Evolutionary conservation across 148 eudicot species (phyloP), one percentile per base, ranked within the genome.

Genomic region (Chenopodium suecicum): DNA sequence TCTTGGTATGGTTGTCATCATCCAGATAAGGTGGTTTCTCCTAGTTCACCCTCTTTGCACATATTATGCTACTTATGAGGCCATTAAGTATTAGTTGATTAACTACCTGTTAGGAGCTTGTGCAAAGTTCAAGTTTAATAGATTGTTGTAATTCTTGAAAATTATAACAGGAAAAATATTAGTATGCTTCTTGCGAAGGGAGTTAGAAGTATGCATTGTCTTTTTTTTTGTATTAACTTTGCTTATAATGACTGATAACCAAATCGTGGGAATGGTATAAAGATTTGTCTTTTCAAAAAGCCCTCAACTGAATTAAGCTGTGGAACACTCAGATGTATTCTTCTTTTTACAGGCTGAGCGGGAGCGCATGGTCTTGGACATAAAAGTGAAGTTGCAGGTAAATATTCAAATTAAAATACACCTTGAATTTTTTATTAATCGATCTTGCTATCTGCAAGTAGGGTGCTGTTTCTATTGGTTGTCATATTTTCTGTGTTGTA

Each of bases 321-420:
- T 58, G 17, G 31, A 25, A 10, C 13, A 44, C 70, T 48, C 68
- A 12, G 64, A 12, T 67, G 34, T 75, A 63, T 81, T 82, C n/a
- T 74, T 77, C 81, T 77, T 78, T 82, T 83, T 82, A 68, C 90
- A 95, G 98, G 99, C 97, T 46, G 99, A 96, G 85, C 87, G 98
- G 78, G 98, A 94, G 77, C 97, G 98, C 85, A 96, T 96, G 98
- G 98, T 96, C 78, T 87, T 94, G 82, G 99, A 94, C 89, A 96
- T 96, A 64, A 74, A 96, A 92, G 99, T 96, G 81, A 96, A 96
- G 92, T 85, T 96, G 83, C 99, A 96, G 98, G 98, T 95, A 81
- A 82, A 66, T 41, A 69, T 17, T 74, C 19, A n/a, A 10, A 73
- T 76, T 20, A 54, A n/a, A 19, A 54, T 70, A 37, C 8, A 41